These are phyloP conservation scores for Mayamaea pseudoterrestris DNA, from an alignment of 108 stramenopile genomes.

Conservation along the genomic window DNA sequence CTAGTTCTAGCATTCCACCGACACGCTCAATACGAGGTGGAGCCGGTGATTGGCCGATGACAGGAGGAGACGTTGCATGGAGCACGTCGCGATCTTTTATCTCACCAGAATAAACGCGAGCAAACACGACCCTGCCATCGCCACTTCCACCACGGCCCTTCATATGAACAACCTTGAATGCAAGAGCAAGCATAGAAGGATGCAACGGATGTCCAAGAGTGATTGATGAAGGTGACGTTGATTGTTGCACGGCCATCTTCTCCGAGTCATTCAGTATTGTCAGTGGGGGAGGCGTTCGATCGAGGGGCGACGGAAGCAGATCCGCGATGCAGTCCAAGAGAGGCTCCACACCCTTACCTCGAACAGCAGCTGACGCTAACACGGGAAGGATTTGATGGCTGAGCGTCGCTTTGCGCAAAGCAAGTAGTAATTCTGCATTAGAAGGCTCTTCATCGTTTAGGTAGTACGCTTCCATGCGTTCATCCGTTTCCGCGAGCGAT, in stretches of 20 bases:
- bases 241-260: conserved; percentile 4
- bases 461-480: conserved; percentile 67
- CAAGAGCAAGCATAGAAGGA: conserved; percentile 60
- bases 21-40: conserved; percentile 44
- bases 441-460: conserved; percentile 49
- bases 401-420: conserved; percentile 62
- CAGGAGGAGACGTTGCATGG: conserved; percentile 51
- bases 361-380: conserved; percentile 75
- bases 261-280: conserved; percentile 20
- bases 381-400: conserved; percentile 53
- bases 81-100: conserved; percentile 48
- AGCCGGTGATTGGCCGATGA: conserved; percentile 23
- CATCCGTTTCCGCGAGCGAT: conserved; percentile 71
- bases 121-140: conserved; percentile 84
- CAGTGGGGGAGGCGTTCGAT: conserved; percentile 58
- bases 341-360: conserved; percentile 88
- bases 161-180: conserved; percentile 88
- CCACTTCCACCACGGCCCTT: conserved; percentile 81
- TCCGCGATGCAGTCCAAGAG: conserved; percentile 88
- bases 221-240: conserved; percentile 5
- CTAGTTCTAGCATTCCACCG: conserved; percentile 77
- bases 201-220: conserved; percentile 65
- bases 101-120: conserved; percentile 73
- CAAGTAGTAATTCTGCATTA: conserved; percentile 45
- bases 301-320: conserved; percentile 88